Percentiles rank a stretch among this genome's conserved stretches.
These are phyloP conservation scores for Quillaja saponaria DNA, from an alignment of 306 rosid genomes.

Conservation along the genomic window DNA sequence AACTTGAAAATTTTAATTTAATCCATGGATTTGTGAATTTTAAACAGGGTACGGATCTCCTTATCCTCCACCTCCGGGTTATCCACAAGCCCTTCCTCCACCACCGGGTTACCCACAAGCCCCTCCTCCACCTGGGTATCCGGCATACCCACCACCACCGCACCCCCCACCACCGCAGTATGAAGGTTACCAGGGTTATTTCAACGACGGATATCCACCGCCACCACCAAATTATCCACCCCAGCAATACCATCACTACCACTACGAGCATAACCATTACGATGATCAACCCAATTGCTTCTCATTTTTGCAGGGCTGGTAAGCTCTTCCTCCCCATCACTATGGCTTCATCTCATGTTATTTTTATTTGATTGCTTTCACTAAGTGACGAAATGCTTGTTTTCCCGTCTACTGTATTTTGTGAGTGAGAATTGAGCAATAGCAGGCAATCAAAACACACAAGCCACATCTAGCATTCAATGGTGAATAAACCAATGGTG, in stretches of 20 bases:
- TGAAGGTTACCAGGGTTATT: conserved; percentile 80
- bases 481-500: background rate
- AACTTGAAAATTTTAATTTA: background rate
- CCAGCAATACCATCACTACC: conserved; percentile 39
- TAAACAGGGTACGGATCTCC: conserved; percentile 42
- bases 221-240: conserved; percentile 58
- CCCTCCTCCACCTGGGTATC: conserved; percentile 48
- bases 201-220: conserved; percentile 55
- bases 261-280: conserved; percentile 49
- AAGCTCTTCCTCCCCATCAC: background rate
- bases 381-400: background rate
- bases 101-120: conserved; percentile 45
- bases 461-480: no score
- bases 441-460: background rate
- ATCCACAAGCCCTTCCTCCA: conserved; percentile 49
- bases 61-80: conserved; percentile 48
- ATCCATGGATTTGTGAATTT: background rate
- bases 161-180: conserved; percentile 53
- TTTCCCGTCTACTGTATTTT: background rate
- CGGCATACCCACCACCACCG: conserved; percentile 43
- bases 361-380: no score
- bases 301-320: conserved; percentile 78
- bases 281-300: conserved; percentile 37
- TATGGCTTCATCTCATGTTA: background rate
- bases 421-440: background rate